Base-by-base conservation (phyloP, 805 yeast species). In the Blastobotrys americana region DNA sequence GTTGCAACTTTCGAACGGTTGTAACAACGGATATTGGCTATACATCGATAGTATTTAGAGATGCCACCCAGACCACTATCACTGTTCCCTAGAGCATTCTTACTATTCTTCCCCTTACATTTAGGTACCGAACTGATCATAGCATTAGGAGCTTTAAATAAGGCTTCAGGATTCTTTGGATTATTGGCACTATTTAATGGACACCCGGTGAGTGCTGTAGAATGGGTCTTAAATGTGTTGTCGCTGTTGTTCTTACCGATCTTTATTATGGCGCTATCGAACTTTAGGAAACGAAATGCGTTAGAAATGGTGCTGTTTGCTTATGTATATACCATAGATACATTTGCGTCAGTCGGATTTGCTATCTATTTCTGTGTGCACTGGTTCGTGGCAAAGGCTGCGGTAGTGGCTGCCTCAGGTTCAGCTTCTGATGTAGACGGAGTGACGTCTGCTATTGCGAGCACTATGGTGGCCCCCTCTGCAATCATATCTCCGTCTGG, bases 151-250 rank as follows among this genome's bases (percentile, higher is more conserved):
- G 74, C 88, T 31, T 71, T 89, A 51, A 90, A 90, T 68, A 89
- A 89, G 60, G 85, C 89, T 53, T 80, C 95, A 47, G 96, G 97
- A 6, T 70, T 80, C 17, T 90, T 82, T 63, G 98, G 97, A 22
- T 68, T 90, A 28, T 67, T 88, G 18, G 88, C 97, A 1, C 62
- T 90, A 20, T 74, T 90, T 57, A 89, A 97, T 0, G 71, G 96
- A 1, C 96, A 89, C 58, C 93, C 93, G 2, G 71, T 89, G 44
- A 80, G 79, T 48, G 75, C 80, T 48, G 68, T 84, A 66, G 97
- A 90, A 59, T 84, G 96, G 93, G 47, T 83, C 1, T 77, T 80
- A 52, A 87, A 89, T 61, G 54, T 82, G 15, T 61, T 81, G 47
- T 81, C 94, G 2, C 67, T 84, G 13, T 44, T 75, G 2, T 69